A percentile compares a stretch with the other conserved stretches of the same genome.
Evolutionary conservation across 2,329 filamentous ascomycete genomes (phyloP).

Genomic region (Rhinocladiella similis): DNA sequence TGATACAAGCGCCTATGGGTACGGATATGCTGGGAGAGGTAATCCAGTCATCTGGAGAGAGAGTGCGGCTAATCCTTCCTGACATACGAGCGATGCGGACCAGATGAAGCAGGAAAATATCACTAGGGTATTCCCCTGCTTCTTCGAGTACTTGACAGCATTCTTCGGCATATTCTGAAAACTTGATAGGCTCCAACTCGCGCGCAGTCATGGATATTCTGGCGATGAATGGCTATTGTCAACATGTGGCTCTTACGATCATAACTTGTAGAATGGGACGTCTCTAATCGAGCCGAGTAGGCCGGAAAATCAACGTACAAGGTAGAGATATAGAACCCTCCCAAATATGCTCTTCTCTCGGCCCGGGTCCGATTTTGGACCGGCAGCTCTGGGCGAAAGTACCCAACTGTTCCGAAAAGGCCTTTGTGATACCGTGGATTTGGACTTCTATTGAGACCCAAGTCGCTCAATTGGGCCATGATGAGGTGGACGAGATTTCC

Average conservation of each 20-base stretch:
- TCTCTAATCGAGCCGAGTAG: no score
- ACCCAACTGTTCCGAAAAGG: neutral
- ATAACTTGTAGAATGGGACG: neutral
- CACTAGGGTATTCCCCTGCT: conserved; percentile 48
- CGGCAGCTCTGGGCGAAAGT: conserved; percentile 7
- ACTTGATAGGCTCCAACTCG: conserved; percentile 52
- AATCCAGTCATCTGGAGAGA: conserved; percentile 27
- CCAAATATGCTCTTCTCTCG: conserved; percentile 46
- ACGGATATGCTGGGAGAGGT: conserved; percentile 12
- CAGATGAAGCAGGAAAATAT: conserved; percentile 49
- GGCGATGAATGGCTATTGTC: neutral
- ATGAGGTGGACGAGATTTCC: conserved; percentile 38
- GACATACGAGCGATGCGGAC: conserved; percentile 53
- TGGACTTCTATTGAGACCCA: conserved; percentile 32
- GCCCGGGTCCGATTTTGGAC: conserved; percentile 36
- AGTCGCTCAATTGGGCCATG: conserved; percentile 38
- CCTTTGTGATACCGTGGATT: neutral
- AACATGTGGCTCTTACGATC: neutral
- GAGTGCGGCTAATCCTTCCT: conserved; percentile 47
- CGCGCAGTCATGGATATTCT: conserved; percentile 36
- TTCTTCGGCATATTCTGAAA: conserved; percentile 54
- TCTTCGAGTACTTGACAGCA: conserved; percentile 51
- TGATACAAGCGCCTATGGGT: conserved; percentile 35
- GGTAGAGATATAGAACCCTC: conserved; percentile 46
- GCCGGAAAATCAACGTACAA: conserved; percentile 33